Evolutionary conservation across 2,329 filamentous ascomycete genomes (phyloP), one percentile per base, ranked within the genome.

Genomic region (Nigrospora oryzae): DNA sequence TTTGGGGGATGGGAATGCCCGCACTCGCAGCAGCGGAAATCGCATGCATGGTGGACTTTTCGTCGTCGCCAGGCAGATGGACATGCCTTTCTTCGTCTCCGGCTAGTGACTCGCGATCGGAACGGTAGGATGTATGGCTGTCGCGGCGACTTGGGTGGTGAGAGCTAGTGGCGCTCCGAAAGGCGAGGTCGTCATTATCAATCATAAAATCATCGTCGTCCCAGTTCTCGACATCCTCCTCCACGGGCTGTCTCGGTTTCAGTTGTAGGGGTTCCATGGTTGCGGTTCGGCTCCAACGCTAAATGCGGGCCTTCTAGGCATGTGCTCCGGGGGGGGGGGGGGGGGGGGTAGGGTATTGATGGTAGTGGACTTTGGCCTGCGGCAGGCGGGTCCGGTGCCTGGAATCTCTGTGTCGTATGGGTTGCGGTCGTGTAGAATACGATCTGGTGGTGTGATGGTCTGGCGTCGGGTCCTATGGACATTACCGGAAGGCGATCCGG

Each of bases 21-120:
- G 89, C 90, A 61, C 82, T 83, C 58, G 89, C 86, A 32, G 90
- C 91, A 7, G 89, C 86, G 19, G 86, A 80, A 56, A 98, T 91
- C 48, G 93, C 90, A 60, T 94, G 86, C 54, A 83, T 69, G 11
- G 86, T 94, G 1, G 88, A 88, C 51, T 80, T 77, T 56, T 95
- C 87, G 61, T 96, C 90, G 60, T 93, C 86, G 40, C 84, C 86
- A 3, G 88, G 83, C 30, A 97, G 70, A 53, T 91, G 79, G 17
- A 97, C 77, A 55, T 96, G 89, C 71, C 83, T 89, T 64, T 95
- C 89, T 57, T 95, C 89, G 57, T 94, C 88, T 49, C 82, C 86
- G 45, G 78, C 77, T 52, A 81, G 71, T 1, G 84, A 88, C 43
- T 88, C 84, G 39, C 89, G 77, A 59, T 94, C 90, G 44, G 88